Evolutionary conservation across 768 basidiomycete genomes (phyloP), one percentile per base, ranked within the genome.

Genomic region (Tephrocybe sp.): DNA sequence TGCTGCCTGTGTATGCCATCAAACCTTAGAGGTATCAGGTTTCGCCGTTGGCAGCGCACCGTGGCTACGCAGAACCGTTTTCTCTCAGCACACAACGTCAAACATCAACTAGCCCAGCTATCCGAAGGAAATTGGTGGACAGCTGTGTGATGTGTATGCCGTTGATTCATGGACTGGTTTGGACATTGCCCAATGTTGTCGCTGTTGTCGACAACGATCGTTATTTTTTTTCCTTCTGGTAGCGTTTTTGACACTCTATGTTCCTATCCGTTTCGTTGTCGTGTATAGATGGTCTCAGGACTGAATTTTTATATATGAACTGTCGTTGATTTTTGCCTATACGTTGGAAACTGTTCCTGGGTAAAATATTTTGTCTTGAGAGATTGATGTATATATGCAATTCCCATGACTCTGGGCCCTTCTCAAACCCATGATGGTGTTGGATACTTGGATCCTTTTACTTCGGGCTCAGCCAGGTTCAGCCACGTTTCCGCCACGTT

Each of bases 181-280:
- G 48, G 55, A 51, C 49, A 43, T 51, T 36, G 39, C 35, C n/a
- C 34, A 19, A 38, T 30, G 30, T 44, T 45, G 43, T 53, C 49
- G 45, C 39, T 43, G 39, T 50, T 32, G 32, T 55, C 32, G 32
- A 51, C 47, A 26, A 49, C 33, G 30, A 39, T 40, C 39, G 19
- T 39, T 19, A 46, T 46, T 45, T 23, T 45, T 26, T 47, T 33
- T 52, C 9, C 45, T n/a, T 39, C 39, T 20, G 14, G 44, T 36
- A 45, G 45, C 38, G 42, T 10, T 56, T 39, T 26, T 49, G 42
- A 16, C 34, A 23, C 39, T 52, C 39, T 33, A 38, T 49, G 40
- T 6, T 45, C 13, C 16, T 22, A 22, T 13, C 9, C 35, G 32
- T 36, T 40, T 31, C 40, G 17, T 46, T 45, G 32, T 41, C 2